These are phyloP conservation scores for Amanita rubescens DNA, from an alignment of 768 basidiomycete genomes.

Conservation along the genomic window DNA sequence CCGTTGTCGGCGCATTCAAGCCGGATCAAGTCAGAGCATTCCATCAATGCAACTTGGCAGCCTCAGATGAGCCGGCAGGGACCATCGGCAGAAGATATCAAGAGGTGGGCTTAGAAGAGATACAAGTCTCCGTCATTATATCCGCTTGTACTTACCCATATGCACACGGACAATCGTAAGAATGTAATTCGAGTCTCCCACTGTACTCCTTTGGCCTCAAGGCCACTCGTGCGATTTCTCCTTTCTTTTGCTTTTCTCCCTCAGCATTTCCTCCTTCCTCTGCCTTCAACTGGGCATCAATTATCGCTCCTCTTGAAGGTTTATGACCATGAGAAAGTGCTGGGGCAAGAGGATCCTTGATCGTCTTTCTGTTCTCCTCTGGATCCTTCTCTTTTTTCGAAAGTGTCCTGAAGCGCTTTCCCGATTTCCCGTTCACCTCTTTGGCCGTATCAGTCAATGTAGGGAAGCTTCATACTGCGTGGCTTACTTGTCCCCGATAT, in stretches of 20 bases:
- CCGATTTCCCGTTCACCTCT: conserved; percentile 37
- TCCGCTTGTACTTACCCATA: neutral
- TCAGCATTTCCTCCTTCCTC: conserved; percentile 44
- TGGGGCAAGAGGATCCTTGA: conserved; percentile 39
- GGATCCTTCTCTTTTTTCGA: conserved; percentile 17
- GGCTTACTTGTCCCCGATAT: conserved; percentile 36
- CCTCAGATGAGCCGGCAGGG: conserved; percentile 62
- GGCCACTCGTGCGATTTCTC: no score
- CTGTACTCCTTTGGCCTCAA: no score
- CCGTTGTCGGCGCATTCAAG: conserved; percentile 72
- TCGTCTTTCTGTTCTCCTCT: conserved; percentile 26
- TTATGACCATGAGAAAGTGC: conserved; percentile 49
- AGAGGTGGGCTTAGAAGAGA: conserved; percentile 39
- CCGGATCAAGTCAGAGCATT: conserved; percentile 64
- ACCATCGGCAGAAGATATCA: conserved; percentile 62
- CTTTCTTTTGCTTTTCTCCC: conserved; percentile 28
- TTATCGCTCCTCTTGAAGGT: conserved; percentile 48
- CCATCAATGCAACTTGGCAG: conserved; percentile 87
- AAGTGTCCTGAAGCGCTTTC: conserved; percentile 28
- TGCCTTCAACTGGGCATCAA: conserved; percentile 47
- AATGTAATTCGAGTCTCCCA: no score
- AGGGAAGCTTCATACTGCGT: no score
- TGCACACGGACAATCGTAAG: no score
- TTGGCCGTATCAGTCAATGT: conserved; percentile 12
- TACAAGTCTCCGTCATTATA: neutral